Conservation (phyloP, 2,329 filamentous ascomycete genomes). For the Sordariomycetes sp. region DNA sequence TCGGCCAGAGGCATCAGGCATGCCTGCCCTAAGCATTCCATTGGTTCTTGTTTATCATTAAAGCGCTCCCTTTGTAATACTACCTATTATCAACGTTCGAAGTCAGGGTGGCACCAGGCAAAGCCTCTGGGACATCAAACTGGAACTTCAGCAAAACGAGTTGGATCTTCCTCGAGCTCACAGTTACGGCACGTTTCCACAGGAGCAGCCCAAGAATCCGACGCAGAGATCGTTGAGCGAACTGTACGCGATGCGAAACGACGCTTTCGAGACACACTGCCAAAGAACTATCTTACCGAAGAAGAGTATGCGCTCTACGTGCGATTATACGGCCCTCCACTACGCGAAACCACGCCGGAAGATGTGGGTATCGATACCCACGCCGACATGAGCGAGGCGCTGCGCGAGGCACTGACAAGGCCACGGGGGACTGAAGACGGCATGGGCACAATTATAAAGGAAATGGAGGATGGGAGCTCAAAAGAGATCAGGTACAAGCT, state of each 20-base stretch:
- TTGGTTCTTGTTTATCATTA: background rate
- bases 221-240: slow-evolving; percentile 34
- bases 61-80: slow-evolving; percentile 1
- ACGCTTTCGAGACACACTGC: slow-evolving; percentile 68
- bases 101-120: too few species aligned
- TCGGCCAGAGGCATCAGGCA: slow-evolving; percentile 21
- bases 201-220: background rate
- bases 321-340: slow-evolving; percentile 69
- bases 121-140: too few species aligned
- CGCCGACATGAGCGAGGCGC: slow-evolving; percentile 21
- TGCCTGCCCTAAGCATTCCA: slow-evolving; percentile 16
- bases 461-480: slow-evolving; percentile 45
- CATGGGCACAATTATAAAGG: slow-evolving; percentile 40
- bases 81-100: background rate
- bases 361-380: slow-evolving; percentile 42
- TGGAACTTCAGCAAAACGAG: too few species aligned
- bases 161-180: too few species aligned
- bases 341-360: slow-evolving; percentile 50
- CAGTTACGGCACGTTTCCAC: slow-evolving; percentile 5
- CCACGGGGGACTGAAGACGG: too few species aligned
- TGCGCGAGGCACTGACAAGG: slow-evolving; percentile 8
- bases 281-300: slow-evolving; percentile 57
- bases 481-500: slow-evolving; percentile 50
- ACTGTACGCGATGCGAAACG: slow-evolving; percentile 64
- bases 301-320: slow-evolving; percentile 71